Evolutionary conservation across 345 rosid species (phyloP).

Genomic region (Murraya koenigii): DNA sequence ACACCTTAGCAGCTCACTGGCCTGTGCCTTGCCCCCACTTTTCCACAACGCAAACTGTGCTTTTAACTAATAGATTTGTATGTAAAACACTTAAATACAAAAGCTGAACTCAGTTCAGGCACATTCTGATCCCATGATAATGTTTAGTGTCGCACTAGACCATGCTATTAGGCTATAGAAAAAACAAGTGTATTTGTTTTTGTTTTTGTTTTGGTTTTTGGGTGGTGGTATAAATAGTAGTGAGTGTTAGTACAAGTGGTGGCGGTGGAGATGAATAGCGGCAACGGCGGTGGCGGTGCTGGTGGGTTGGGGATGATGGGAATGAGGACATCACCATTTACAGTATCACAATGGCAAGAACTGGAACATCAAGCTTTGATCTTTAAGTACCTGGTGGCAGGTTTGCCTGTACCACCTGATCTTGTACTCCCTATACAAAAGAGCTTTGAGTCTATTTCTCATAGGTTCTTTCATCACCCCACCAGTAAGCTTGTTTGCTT

Average conservation of each 20-base stretch:
- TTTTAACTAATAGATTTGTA: constrained; percentile 4
- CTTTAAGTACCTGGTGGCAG: constrained; percentile 59
- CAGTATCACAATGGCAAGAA: constrained; percentile 59
- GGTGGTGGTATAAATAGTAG: background rate
- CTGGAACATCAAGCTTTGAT: constrained; percentile 62
- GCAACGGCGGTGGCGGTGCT: constrained; percentile 20
- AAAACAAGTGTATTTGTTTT: background rate
- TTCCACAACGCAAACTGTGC: constrained; percentile 23
- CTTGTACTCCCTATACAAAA: constrained; percentile 54
- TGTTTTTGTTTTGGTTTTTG: background rate
- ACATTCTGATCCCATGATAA: constrained; percentile 33
- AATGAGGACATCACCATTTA: constrained; percentile 46
- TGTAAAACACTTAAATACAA: background rate
- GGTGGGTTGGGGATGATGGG: constrained; percentile 23
- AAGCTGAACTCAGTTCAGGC: constrained; percentile 29
- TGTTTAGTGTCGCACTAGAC: constrained; percentile 12
- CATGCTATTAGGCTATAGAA: constrained; percentile 23
- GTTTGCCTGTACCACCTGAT: constrained; percentile 58
- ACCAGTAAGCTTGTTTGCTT: constrained; percentile 29
- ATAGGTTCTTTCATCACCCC: constrained; percentile 47
- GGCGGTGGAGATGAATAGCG: background rate
- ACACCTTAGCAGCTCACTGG: background rate
- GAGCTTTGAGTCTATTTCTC: constrained; percentile 49
- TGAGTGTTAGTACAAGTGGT: background rate
- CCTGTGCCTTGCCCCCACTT: constrained; percentile 24